Evolutionary conservation across 805 yeast species (phyloP).

Genomic region (Dipodascus albidus): DNA sequence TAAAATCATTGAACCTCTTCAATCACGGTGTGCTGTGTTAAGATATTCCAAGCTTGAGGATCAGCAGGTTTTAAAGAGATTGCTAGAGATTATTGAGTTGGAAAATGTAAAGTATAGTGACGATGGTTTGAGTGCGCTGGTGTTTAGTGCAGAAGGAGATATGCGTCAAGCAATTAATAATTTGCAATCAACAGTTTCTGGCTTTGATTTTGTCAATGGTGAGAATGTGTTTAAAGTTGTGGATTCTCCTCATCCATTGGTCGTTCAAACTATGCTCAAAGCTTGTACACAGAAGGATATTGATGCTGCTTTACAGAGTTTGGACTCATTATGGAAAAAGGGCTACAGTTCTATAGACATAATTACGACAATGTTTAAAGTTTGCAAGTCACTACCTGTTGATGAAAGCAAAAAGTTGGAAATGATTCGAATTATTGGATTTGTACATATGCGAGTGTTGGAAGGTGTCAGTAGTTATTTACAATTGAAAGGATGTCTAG

Average conservation of each 20-base stretch:
- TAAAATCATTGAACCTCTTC: slow-evolving; percentile 93
- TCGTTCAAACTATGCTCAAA: slow-evolving; percentile 57
- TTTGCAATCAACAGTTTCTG: slow-evolving; percentile 86
- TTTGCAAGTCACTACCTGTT: slow-evolving; percentile 56
- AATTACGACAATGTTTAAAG: slow-evolving; percentile 81
- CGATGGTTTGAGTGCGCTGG: slow-evolving; percentile 85
- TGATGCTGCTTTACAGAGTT: slow-evolving; percentile 52
- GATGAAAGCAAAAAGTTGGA: slow-evolving; percentile 65
- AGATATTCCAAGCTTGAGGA: slow-evolving; percentile 74
- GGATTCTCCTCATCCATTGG: slow-evolving; percentile 90
- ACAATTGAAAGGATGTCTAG: slow-evolving; percentile 75
- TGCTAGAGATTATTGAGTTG: slow-evolving; percentile 53
- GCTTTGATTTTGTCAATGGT: slow-evolving; percentile 83
- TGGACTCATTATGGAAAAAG: slow-evolving; percentile 68
- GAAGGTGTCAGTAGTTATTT: slow-evolving; percentile 88
- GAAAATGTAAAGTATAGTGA: slow-evolving; percentile 73
- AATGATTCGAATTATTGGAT: slow-evolving; percentile 76
- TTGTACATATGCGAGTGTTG: slow-evolving; percentile 80
- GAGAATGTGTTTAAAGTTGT: slow-evolving; percentile 91
- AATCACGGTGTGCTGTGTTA: slow-evolving; percentile 90
- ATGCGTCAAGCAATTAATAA: slow-evolving; percentile 98
- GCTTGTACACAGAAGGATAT: slow-evolving; percentile 35
- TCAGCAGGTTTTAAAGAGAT: slow-evolving; percentile 69
- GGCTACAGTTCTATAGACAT: slow-evolving; percentile 94
- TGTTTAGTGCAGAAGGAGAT: slow-evolving; percentile 95